These are phyloP conservation scores for Dothistroma septosporum DNA, from an alignment of 2,329 filamentous ascomycete genomes.

Conservation along the genomic window DNA sequence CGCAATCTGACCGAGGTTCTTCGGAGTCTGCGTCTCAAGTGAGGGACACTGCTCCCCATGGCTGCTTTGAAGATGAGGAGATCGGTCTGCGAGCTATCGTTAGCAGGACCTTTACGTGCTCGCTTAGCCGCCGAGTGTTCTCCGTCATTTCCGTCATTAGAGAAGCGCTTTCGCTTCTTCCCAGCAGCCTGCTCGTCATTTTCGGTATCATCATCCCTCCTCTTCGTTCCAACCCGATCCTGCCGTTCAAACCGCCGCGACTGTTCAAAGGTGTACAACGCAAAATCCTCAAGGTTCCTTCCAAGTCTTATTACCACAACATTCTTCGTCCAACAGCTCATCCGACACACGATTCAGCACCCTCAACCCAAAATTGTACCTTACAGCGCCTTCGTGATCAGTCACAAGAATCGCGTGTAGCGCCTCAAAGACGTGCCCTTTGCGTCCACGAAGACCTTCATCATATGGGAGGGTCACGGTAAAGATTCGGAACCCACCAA, in stretches of 20 bases:
- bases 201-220: neutral
- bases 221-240: neutral
- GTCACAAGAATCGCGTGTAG: slow-evolving; percentile 4
- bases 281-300: slow-evolving; percentile 6
- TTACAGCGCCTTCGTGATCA: neutral
- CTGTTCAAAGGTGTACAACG: slow-evolving; percentile 4
- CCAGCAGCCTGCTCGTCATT: neutral
- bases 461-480: slow-evolving; percentile 4
- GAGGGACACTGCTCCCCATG: neutral
- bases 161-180: slow-evolving; percentile 3
- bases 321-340: slow-evolving; percentile 1
- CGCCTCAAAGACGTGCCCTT: slow-evolving; percentile 8
- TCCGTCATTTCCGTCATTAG: neutral
- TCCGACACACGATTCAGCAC: slow-evolving; percentile 4
- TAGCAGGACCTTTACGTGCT: neutral
- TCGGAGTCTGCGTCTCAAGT: neutral
- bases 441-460: slow-evolving; percentile 2
- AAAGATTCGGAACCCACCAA: slow-evolving; percentile 7
- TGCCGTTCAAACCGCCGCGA: neutral
- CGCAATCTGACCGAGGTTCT: neutral
- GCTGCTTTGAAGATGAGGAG: no score
- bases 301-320: slow-evolving; percentile 4
- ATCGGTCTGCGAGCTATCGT: neutral
- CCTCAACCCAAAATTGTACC: neutral
- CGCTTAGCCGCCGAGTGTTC: neutral